Conservation (phyloP, 148 eudicot species). For the Vaccinium corymbosum region DNA sequence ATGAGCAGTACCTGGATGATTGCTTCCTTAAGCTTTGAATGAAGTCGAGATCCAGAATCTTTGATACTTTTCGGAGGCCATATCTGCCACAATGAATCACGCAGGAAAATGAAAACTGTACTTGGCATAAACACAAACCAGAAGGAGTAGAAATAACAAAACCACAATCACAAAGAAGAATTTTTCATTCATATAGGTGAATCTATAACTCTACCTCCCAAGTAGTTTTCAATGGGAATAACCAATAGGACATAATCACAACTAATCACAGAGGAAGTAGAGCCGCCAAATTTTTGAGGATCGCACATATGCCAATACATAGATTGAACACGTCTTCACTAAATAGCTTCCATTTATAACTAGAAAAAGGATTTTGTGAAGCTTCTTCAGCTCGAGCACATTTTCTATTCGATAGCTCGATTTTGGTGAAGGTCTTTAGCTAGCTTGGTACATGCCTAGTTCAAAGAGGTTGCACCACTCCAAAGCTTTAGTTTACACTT, state of each 20-base stretch:
- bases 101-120: constrained; percentile 1
- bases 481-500: neutral
- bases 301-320: neutral
- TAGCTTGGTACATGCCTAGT: neutral
- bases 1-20: constrained; percentile 64
- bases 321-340: neutral
- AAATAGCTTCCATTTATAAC: neutral
- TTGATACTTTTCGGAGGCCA: constrained; percentile 97
- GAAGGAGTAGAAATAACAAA: constrained; percentile 6
- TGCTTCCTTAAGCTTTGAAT: constrained; percentile 83
- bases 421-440: neutral
- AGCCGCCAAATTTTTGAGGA: neutral
- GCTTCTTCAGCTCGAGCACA: neutral
- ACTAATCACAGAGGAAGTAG: neutral
- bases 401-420: neutral
- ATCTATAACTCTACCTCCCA: neutral
- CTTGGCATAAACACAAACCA: neutral
- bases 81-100: constrained; percentile 56
- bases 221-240: neutral
- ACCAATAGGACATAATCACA: neutral
- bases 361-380: neutral
- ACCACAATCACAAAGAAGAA: neutral
- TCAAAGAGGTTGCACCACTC: neutral
- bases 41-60: constrained; percentile 88
- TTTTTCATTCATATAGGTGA: neutral